Percentiles rank a stretch among this genome's conserved stretches.
Conservation (phyloP, 2,329 filamentous ascomycete genomes). For the Ophiostoma quercus region DNA sequence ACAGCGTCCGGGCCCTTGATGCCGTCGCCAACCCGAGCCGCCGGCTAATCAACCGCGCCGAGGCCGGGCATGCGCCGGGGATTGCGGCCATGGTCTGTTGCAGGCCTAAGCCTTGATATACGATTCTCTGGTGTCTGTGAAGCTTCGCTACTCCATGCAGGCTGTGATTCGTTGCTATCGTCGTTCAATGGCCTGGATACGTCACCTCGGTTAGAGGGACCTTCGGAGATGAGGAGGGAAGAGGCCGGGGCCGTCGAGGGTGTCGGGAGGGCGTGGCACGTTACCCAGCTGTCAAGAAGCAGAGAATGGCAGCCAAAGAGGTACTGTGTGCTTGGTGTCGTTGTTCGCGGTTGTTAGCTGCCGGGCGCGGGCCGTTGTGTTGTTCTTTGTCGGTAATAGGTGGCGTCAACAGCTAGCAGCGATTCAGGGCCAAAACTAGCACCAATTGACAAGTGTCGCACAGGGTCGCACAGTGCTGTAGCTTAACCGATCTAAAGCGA, state of each 20-base stretch:
- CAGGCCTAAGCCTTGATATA: not conserved
- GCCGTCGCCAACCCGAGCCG: not conserved
- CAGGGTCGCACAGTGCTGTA: not conserved
- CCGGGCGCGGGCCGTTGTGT: conserved; percentile 1
- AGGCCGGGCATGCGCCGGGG: not conserved
- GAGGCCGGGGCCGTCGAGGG: not conserved
- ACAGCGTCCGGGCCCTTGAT: not conserved
- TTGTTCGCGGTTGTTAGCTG: not conserved
- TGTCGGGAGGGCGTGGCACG: not conserved
- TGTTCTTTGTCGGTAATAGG: conserved; percentile 11
- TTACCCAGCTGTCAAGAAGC: not conserved
- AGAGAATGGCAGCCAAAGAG: not conserved
- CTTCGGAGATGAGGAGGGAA: not conserved
- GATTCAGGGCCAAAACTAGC: not conserved
- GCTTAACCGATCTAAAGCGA: not conserved
- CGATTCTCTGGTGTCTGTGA: not conserved
- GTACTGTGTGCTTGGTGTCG: not conserved
- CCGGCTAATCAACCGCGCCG: not conserved
- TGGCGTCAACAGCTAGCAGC: conserved; percentile 4
- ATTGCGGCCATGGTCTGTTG: conserved; percentile 11
- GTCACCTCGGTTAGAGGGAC: conserved; percentile 8
- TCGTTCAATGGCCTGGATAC: not conserved
- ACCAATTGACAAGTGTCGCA: not conserved
- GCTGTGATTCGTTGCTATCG: not conserved
- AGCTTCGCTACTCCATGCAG: not conserved